Evolutionary conservation across 2,329 filamentous ascomycete genomes (phyloP).

Genomic region (Rasamsonia emersonii): DNA sequence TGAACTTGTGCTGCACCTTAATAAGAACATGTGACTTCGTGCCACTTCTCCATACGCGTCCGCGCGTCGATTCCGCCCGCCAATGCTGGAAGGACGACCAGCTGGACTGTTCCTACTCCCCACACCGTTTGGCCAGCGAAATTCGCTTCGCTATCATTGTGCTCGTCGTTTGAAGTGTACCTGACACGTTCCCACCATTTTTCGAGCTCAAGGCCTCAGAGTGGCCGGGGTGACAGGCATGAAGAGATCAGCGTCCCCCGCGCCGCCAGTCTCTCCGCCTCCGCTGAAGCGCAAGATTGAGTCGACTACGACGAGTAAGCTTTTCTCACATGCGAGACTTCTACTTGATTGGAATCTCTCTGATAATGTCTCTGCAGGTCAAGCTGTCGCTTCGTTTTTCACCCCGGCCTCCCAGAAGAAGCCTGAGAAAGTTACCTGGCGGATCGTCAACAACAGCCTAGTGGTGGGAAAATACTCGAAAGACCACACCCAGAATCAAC

Average conservation of each 20-base stretch:
- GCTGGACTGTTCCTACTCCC: no score
- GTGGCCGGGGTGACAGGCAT: conserved; percentile 19
- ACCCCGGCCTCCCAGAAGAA: conserved; percentile 77
- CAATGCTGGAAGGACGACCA: no score
- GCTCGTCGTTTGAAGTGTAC: no score
- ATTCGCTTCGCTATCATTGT: no score
- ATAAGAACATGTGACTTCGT: no score
- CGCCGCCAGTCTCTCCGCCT: conserved; percentile 47
- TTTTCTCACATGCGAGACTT: neutral
- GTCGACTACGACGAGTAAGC: conserved; percentile 46
- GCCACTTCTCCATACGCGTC: no score
- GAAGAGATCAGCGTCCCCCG: conserved; percentile 29
- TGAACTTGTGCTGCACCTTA: no score
- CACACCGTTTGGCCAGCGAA: no score
- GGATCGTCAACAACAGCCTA: conserved; percentile 57
- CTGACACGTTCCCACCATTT: no score
- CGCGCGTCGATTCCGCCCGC: no score
- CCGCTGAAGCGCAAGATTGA: conserved; percentile 47
- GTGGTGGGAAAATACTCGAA: conserved; percentile 62
- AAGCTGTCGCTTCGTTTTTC: conserved; percentile 74
- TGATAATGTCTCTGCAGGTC: conserved; percentile 16
- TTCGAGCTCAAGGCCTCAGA: conserved; percentile 11
- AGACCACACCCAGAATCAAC: conserved; percentile 6
- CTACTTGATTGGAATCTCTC: neutral
- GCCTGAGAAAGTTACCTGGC: conserved; percentile 66